Evolutionary conservation across 768 basidiomycete species (phyloP).

Genomic region (Mycena olivaceomarginata): DNA sequence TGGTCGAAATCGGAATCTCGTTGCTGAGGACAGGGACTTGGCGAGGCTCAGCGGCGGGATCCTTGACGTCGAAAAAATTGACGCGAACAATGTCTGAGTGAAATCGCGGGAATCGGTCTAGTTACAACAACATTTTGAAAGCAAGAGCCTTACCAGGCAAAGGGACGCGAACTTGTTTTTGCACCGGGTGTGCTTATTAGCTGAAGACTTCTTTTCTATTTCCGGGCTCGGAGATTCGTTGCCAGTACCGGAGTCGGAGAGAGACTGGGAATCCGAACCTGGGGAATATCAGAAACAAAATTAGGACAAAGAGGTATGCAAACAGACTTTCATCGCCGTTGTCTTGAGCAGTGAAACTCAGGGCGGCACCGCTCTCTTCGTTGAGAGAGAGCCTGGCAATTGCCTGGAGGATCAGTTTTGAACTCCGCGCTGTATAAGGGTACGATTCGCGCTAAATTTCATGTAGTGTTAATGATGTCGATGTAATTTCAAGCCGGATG

Average conservation of each 20-base stretch:
- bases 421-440: not conserved
- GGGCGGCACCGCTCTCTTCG: not conserved
- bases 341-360: no score
- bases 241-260: no score
- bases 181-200: no score
- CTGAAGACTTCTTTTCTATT: no score
- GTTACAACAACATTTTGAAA: not conserved
- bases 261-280: no score
- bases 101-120: no score
- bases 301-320: no score
- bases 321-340: no score
- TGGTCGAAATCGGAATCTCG: not conserved
- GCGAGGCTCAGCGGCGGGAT: not conserved
- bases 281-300: no score
- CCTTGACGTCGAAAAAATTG: conserved; percentile 2
- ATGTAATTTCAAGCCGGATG: not conserved
- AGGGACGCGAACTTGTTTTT: not conserved
- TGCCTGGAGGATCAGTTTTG: not conserved
- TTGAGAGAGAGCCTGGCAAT: not conserved
- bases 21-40: conserved; percentile 4
- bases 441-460: not conserved
- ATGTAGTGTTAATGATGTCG: not conserved
- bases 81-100: not conserved
- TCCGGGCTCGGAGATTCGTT: no score
- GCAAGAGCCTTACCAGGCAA: not conserved